Evolutionary conservation across 225 moss, liverwort and hornwort genomes (phyloP), one percentile per base, ranked within the genome.

Genomic region (Thuidium tamariscinum): DNA sequence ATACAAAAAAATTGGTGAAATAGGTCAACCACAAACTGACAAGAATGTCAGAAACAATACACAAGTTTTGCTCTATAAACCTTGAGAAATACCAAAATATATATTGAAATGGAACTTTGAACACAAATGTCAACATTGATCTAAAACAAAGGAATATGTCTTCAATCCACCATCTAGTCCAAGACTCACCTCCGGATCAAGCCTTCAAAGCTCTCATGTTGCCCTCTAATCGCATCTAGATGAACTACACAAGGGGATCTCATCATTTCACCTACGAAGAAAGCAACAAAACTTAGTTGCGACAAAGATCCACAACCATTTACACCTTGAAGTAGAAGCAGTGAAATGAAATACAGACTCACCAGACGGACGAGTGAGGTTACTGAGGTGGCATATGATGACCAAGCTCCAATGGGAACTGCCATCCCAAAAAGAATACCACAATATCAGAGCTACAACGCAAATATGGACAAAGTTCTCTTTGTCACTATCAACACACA

Each of bases 191-290:
- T 64, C 17, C 18, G 18, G 64, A 64, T 64, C 17, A 65, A n/a
- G n/a, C 5, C 19, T n/a, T 27, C n/a, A n/a, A 65, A 65, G n/a
- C n/a, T n/a, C 65, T n/a, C 27, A 65, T 65, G 65, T 5, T n/a
- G 65, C 65, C 65, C n/a, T 65, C 19, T 10, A 19, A 65, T n/a
- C 19, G n/a, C n/a, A 65, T 65, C 65, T 0, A 65, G 65, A 65
- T 65, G 65, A n/a, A 19, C 1, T 1, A 65, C 10, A 65, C n/a
- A 65, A n/a, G 65, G 65, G 16, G 10, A 5, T 10, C n/a, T 65
- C 19, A 0, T n/a, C n/a, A 1, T n/a, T 10, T 19, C 65, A 65
- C 19, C n/a, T 65, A 65, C n/a, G 2, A 0, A n/a, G n/a, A 65
- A 65, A 19, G n/a, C n/a, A n/a, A 19, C n/a, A 64, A 17, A 18